Conservation (phyloP, 345 rosid genomes). For the Chamaenerion angustifolium region DNA sequence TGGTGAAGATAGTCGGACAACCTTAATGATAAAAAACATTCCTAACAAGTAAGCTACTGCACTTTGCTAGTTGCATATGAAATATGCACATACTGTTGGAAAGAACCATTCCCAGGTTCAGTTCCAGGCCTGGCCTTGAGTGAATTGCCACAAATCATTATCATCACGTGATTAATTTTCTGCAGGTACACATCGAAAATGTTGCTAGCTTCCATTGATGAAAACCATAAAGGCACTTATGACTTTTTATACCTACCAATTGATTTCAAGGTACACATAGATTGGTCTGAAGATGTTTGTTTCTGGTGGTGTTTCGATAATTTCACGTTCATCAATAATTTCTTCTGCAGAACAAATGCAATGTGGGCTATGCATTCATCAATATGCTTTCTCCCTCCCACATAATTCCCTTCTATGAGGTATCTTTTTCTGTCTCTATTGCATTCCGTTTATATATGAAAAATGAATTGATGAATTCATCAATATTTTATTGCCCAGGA, state of each 20-base stretch:
- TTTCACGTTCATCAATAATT: conserved; percentile 5
- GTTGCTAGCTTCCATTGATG: conserved; percentile 89
- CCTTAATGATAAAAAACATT: conserved; percentile 87
- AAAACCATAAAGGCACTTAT: conserved; percentile 64
- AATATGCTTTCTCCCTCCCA: conserved; percentile 82
- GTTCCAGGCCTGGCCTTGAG: background rate
- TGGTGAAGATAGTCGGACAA: conserved; percentile 74
- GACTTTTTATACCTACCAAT: conserved; percentile 92
- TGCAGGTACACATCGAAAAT: conserved; percentile 89
- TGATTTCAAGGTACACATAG: conserved; percentile 59
- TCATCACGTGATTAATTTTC: conserved; percentile 8
- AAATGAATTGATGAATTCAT: too few species aligned
- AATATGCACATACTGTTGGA: too few species aligned
- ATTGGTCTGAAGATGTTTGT: background rate
- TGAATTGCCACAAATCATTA: conserved; percentile 1
- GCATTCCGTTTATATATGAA: too few species aligned
- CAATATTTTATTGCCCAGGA: conserved; percentile 13
- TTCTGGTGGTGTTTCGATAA: conserved; percentile 3
- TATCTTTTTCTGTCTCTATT: conserved; percentile 8
- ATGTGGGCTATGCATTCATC: conserved; percentile 92
- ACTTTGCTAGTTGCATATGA: background rate
- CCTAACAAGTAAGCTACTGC: conserved; percentile 66
- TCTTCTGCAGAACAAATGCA: conserved; percentile 86
- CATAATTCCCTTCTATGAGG: conserved; percentile 84
- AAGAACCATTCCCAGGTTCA: too few species aligned